These are phyloP conservation scores for Globisporangium orthogonon DNA, from an alignment of 352 stramenopile genomes.

Conservation along the genomic window DNA sequence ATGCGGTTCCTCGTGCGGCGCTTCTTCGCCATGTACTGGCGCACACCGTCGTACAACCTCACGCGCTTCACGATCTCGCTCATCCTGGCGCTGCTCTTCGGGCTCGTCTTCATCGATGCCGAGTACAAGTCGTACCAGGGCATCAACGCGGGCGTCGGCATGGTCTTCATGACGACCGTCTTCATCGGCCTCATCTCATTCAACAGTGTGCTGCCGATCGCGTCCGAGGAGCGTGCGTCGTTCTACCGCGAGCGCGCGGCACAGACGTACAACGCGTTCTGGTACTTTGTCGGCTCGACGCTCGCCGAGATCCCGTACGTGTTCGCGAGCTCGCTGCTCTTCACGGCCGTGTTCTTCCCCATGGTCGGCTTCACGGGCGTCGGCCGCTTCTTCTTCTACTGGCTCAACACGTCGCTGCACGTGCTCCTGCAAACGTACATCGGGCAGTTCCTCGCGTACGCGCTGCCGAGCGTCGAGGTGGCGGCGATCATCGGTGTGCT, in stretches of 20 bases:
- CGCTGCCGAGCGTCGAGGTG: neutral
- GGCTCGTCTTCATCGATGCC: conserved; percentile 34
- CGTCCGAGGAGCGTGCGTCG: conserved; percentile 74
- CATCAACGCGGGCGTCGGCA: conserved; percentile 49
- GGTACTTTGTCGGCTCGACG: conserved; percentile 38
- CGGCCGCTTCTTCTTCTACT: too few species aligned
- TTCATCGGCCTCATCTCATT: conserved; percentile 78
- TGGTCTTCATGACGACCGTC: conserved; percentile 82
- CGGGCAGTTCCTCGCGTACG: neutral
- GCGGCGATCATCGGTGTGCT: too few species aligned
- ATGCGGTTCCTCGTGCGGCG: conserved; percentile 27
- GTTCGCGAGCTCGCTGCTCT: too few species aligned
- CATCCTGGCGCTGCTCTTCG: conserved; percentile 27
- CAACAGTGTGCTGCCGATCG: conserved; percentile 54
- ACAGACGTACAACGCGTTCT: conserved; percentile 66
- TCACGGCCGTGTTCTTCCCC: too few species aligned
- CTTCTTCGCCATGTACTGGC: conserved; percentile 60
- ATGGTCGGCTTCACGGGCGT: too few species aligned
- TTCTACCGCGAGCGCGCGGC: conserved; percentile 87
- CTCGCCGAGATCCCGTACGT: too few species aligned
- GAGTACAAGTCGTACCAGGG: conserved; percentile 43
- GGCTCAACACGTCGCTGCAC: too few species aligned
- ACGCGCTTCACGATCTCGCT: conserved; percentile 36
- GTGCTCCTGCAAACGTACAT: too few species aligned
- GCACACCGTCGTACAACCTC: too few species aligned